phyloP scores from a whole-genome alignment of 768 basidiomycete genomes.

The Kwoniella sp. region DNA sequence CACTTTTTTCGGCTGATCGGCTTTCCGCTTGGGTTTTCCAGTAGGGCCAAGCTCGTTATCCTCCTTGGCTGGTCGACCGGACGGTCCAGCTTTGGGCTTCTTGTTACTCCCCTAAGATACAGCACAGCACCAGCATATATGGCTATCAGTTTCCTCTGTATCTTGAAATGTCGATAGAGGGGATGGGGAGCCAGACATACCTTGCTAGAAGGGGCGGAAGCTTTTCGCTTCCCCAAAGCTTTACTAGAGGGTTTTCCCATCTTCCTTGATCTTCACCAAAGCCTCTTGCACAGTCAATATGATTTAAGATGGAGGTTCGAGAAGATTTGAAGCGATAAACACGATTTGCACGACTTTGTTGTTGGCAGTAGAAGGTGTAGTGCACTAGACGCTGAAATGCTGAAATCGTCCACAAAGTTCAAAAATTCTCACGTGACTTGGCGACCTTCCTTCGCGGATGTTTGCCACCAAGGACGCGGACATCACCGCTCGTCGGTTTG shows the following conservation, averaged over 20 bases:
- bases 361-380: too few species aligned
- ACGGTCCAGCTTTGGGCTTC: slow-evolving; percentile 8
- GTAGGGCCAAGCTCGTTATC: slow-evolving; percentile 30
- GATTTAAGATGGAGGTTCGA: neutral
- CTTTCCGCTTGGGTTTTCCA: slow-evolving; percentile 44
- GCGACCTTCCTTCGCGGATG: neutral
- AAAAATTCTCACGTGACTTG: slow-evolving; percentile 32
- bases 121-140: neutral
- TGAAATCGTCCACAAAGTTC: slow-evolving; percentile 1
- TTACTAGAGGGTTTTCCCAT: slow-evolving; percentile 40
- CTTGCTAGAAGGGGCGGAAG: slow-evolving; percentile 24
- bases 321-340: neutral
- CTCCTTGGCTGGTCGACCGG: slow-evolving; percentile 16
- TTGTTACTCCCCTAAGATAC: slow-evolving; percentile 15
- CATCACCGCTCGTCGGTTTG: neutral
- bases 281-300: too few species aligned
- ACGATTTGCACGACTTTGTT: neutral
- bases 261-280: neutral
- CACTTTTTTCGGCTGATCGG: slow-evolving; percentile 52
- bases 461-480: neutral
- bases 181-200: slow-evolving; percentile 11
- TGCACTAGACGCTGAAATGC: neutral
- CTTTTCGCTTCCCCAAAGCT: slow-evolving; percentile 44
- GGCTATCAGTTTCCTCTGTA: neutral
- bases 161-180: neutral